Evolutionary conservation across 257 asterid genomes (phyloP), one percentile per base, ranked within the genome.

Genomic region (Solanum habrochaites): DNA sequence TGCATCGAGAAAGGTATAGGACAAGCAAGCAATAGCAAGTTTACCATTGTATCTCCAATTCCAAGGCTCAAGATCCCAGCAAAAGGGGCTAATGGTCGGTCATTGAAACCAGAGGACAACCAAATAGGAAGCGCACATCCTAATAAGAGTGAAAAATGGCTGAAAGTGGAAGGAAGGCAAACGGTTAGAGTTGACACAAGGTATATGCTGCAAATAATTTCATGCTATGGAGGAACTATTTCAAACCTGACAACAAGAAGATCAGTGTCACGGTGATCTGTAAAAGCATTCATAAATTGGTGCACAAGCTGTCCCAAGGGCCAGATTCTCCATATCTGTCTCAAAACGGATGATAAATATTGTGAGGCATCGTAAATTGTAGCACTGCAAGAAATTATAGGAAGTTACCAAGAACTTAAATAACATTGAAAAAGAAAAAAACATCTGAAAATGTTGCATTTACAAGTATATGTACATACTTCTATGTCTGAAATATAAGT

Each of bases 21-120:
- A 80, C 42, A 81, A 81, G 69, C 66, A 45, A 78, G 21, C 42
- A 78, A 9, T 42, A 80, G 71, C 29, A 85, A 21, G 73, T 86
- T 93, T 92, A 97, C 99, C 99, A 97, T 96, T 56, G 99, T 96
- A 91, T 97, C 99, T 70, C 99, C 99, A 85, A 96, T 96, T 86
- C 99, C 98, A 89, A 97, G 97, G 89, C 99, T 97, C 93, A 97
- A 90, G 89, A 97, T 97, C 87, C 99, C 99, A 90, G 99, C 98
- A 90, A 96, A 96, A 78, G 99, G 98, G 84, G 98, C 98, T 86
- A 97, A 93, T 80, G 99, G 99, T 56, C 98, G 95, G 89, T 97
- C 99, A 86, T 88, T 94, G 85, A 89, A 92, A 78, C 96, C 98
- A 85, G 98, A 93, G 58, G 98, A 96, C 89, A 97, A 87, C 98